Percentiles rank a stretch among this genome's conserved stretches.
These are phyloP conservation scores for Exserohilum rostratum DNA, from an alignment of 2,329 filamentous ascomycete species.

Conservation along the genomic window DNA sequence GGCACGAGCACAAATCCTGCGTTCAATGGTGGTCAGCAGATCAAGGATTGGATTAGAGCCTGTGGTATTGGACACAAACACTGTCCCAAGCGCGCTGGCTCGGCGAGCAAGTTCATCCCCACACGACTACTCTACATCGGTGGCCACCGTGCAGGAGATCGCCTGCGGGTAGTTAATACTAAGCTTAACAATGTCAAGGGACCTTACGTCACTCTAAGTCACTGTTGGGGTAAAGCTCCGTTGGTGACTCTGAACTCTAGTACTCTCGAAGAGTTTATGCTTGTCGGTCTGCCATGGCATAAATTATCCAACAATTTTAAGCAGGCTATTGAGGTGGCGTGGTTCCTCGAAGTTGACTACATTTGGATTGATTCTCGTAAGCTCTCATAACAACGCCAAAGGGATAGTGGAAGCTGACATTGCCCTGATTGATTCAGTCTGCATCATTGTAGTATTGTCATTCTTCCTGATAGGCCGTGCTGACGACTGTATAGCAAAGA, in stretches of 20 bases:
- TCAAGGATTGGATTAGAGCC: conserved; percentile 12
- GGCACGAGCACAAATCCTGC: conserved; percentile 5
- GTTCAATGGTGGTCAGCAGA: conserved; percentile 9
- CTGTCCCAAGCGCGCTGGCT: conserved; percentile 10
- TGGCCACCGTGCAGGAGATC: neutral
- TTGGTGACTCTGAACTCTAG: neutral
- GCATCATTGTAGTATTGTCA: conserved; percentile 9
- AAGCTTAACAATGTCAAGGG: conserved; percentile 6
- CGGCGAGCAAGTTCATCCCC: neutral
- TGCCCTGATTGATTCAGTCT: neutral
- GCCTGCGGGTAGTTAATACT: conserved; percentile 13
- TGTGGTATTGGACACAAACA: conserved; percentile 12
- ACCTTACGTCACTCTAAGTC: conserved; percentile 29
- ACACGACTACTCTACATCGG: conserved; percentile 1
- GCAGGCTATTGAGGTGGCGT: conserved; percentile 27
- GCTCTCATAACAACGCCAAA: neutral
- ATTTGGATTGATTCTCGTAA: conserved; percentile 29
- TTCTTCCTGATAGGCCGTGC: conserved; percentile 19
- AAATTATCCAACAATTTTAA: conserved; percentile 25
- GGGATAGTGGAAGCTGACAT: neutral
- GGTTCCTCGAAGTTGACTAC: conserved; percentile 26
- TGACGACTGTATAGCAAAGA: neutral
- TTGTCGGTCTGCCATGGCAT: neutral
- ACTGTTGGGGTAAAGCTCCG: conserved; percentile 25
- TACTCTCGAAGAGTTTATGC: conserved; percentile 2